Percentiles rank a stretch among this genome's conserved stretches.
phyloP scores from a whole-genome alignment of 208 protist species.

The Borovskyia barvae region DNA sequence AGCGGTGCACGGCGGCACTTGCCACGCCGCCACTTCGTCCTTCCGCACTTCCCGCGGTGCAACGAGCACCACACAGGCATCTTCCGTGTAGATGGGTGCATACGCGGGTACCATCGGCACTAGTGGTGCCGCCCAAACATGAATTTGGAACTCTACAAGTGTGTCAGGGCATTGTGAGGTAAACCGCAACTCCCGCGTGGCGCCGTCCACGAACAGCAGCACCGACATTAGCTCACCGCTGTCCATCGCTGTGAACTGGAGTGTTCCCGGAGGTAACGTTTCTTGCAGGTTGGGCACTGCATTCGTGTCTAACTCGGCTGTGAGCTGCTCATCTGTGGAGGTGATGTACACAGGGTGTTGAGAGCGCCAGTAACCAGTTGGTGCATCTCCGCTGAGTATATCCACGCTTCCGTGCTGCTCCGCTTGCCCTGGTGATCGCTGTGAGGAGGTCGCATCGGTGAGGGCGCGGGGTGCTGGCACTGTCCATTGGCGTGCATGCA shows the following conservation, averaged over 20 bases:
- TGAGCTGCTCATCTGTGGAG: constrained; percentile 51
- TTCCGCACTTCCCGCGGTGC: constrained; percentile 60
- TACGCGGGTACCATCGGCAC: constrained; percentile 50
- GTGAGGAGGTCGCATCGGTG: neutral
- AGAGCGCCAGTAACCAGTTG: constrained; percentile 45
- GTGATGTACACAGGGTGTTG: constrained; percentile 39
- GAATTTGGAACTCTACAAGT: constrained; percentile 48
- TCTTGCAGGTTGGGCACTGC: constrained; percentile 66
- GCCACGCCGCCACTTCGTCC: constrained; percentile 70
- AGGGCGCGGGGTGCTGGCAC: constrained; percentile 39
- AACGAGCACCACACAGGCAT: constrained; percentile 55
- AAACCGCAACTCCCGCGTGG: constrained; percentile 22
- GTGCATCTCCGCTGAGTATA: constrained; percentile 7
- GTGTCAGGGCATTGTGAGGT: constrained; percentile 65
- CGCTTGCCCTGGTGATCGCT: neutral
- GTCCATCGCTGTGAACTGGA: constrained; percentile 75
- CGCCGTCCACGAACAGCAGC: neutral
- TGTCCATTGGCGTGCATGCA: constrained; percentile 54
- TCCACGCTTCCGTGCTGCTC: no score
- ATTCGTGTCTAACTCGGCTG: constrained; percentile 52
- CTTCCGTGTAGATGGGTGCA: constrained; percentile 76
- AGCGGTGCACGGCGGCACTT: constrained; percentile 36
- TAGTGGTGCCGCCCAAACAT: constrained; percentile 53
- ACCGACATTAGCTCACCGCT: constrained; percentile 42
- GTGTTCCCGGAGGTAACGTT: constrained; percentile 52